Base-by-base conservation (phyloP, 179 eudicot genomes). In the Nepenthes alata region DNA sequence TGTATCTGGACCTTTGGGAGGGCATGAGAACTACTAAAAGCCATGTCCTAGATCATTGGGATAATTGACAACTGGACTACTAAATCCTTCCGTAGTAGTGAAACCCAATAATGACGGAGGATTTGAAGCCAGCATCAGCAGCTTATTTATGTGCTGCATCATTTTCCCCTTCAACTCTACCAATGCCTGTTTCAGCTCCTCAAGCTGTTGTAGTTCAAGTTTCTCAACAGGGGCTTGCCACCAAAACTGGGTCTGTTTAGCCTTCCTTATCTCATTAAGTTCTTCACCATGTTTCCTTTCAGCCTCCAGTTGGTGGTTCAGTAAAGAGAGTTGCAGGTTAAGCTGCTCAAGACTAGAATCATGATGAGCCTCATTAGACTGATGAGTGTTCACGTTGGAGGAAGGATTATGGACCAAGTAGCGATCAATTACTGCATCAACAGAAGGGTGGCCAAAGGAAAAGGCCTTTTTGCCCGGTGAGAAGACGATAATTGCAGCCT, bases 201-300 rank as follows among this genome's bases (percentile, higher is more conserved):
- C 58, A 35, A 77, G 71, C 2, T 83, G 58, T 3, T 64, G 15
- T 0, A 64, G 2, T 6, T 25, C 60, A 1, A 77, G 68, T 2
- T 51, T 60, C 3, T 75, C 76, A 12, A 69, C 54, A 0, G 77
- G 65, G 14, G 55, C 65, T 13, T 69, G 71, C 71, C 78, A 70
- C 81, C 77, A 77, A 37, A 44, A 11, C 14, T 66, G 35, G 0
- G 37, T 35, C 10, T 14, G 58, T 1, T 57, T 55, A 2, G 49
- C 74, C 60, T 62, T 60, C 57, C 61, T 55, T 4, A 57, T 53
- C 38, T 69, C 57, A 5, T 8, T 52, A 1, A 73, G 62, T 48
- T 58, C 68, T 47, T 73, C 72, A 0, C 67, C 52, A 4, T 64
- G 64, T 55, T 56, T 69, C 67, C 50, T 72, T 15, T 70, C 80